Base-by-base conservation (phyloP, 306 rosid genomes). In the Geum urbanum region DNA sequence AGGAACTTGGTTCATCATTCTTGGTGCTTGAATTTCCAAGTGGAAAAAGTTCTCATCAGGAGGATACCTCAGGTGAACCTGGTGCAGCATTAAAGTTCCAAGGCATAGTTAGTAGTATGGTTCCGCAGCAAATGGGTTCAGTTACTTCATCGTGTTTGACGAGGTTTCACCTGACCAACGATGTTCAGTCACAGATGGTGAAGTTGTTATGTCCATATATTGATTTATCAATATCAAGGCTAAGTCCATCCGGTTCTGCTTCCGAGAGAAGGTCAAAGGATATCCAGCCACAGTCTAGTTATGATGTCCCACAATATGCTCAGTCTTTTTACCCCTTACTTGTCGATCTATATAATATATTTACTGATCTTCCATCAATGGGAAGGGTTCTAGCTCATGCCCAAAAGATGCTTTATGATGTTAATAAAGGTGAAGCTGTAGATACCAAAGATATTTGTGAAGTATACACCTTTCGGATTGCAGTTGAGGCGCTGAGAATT, bases 401-500 rank as follows among this genome's bases (percentile, higher is more conserved):
- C 3, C 92, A 88, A 49, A 88, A 85, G 83, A 85, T 91, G 96
- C 67, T 91, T 49, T 65, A 67, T 69, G 74, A 74, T 80, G 87
- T 91, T 12, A 85, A 80, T 62, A 80, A 78, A 76, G 97, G 97
- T 48, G 87, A 82, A 74, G 86, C 75, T 79, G 86, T 86, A 63
- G 89, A 88, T 50, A 4, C 69, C 18, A 58, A 39, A 57, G 79
- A 70, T 72, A 75, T 91, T 45, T 82, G 86, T 67, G 96, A 84
- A 84, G 87, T 86, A 14, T 79, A 82, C 73, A 71, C 85, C 71
- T 85, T 91, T 51, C 73, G 86, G 37, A 76, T 91, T 64, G 96
- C 96, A 0, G 91, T 86, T 5, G 97, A 91, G 86, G 91, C 82
- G 80, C 84, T 91, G 55, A 85, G 97, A 70, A 77, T 86, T n/a